Percentiles rank a stretch among this genome's conserved stretches.
phyloP scores from a whole-genome alignment of 1,284 basidiomycete genomes.

The Tylopilus sp. region DNA sequence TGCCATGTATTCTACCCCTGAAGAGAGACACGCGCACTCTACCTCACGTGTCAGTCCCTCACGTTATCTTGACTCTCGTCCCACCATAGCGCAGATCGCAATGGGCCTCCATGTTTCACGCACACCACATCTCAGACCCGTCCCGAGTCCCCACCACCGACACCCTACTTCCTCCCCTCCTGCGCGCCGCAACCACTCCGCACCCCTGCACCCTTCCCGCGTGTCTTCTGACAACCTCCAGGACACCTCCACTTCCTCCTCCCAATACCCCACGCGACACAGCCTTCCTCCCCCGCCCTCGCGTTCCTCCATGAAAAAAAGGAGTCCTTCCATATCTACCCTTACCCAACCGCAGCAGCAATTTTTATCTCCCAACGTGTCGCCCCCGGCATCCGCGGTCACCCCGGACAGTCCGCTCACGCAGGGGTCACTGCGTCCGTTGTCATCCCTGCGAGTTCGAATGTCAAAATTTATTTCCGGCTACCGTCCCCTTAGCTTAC shows the following conservation, averaged over 20 bases:
- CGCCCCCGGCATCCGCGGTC: conserved; percentile 48
- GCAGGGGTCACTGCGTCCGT: conserved; percentile 36
- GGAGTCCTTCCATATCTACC: conserved; percentile 28
- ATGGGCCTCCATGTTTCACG: conserved; percentile 73
- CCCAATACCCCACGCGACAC: conserved; percentile 29
- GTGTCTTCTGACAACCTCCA: conserved; percentile 15
- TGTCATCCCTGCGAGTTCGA: conserved; percentile 42
- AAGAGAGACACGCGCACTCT: conserved; percentile 37
- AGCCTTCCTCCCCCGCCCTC: conserved; percentile 48
- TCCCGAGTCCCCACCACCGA: conserved; percentile 17
- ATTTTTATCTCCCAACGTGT: conserved; percentile 35
- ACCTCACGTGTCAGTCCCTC: conserved; percentile 37
- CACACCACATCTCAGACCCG: conserved; percentile 59
- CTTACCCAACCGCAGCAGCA: conserved; percentile 38
- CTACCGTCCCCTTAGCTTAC: conserved; percentile 38
- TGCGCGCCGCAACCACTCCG: conserved; percentile 19
- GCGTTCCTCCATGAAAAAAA: conserved; percentile 63
- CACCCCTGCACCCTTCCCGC: conserved; percentile 4
- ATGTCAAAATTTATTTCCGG: conserved; percentile 51
- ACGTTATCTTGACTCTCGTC: conserved; percentile 46
- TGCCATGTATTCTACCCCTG: conserved; percentile 54
- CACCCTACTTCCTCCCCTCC: conserved; percentile 17
- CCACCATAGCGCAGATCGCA: conserved; percentile 67
- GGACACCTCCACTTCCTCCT: conserved; percentile 25
- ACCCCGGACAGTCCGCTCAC: conserved; percentile 42